Conservation (phyloP, 305 asterid species). For the Fraxinus nigra region DNA sequence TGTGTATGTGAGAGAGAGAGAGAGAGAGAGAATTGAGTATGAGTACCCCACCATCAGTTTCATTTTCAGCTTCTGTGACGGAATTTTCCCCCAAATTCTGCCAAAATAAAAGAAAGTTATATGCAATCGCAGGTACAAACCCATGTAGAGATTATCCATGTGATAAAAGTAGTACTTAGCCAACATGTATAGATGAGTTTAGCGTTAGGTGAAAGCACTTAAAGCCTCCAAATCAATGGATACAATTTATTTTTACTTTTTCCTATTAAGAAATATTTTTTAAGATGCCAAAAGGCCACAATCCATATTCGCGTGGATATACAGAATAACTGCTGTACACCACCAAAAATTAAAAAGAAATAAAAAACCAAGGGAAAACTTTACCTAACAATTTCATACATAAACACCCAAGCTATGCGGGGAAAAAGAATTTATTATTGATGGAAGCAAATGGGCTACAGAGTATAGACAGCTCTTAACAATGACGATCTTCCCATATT, state of each 20-base stretch:
- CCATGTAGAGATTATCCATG: neutral
- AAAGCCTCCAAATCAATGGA: neutral
- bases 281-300: neutral
- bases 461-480: neutral
- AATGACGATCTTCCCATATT: slow-evolving; percentile 7
- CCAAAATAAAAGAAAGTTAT: slow-evolving; percentile 25
- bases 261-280: neutral
- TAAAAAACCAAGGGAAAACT: neutral
- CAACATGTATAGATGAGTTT: slow-evolving; percentile 6
- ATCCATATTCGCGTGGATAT: neutral
- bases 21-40: slow-evolving; percentile 17
- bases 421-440: neutral
- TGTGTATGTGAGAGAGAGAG: neutral
- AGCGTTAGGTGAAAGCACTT: neutral
- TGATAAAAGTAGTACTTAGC: neutral
- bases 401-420: neutral
- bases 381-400: neutral
- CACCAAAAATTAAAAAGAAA: neutral
- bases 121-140: slow-evolving; percentile 15
- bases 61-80: slow-evolving; percentile 43
- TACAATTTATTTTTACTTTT: neutral
- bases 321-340: neutral
- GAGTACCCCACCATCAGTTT: slow-evolving; percentile 51
- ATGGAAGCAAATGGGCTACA: neutral
- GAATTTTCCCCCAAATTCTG: slow-evolving; percentile 52